phyloP scores from a whole-genome alignment of 2,329 filamentous ascomycete genomes.

The Chaetoscypha palmicola region DNA sequence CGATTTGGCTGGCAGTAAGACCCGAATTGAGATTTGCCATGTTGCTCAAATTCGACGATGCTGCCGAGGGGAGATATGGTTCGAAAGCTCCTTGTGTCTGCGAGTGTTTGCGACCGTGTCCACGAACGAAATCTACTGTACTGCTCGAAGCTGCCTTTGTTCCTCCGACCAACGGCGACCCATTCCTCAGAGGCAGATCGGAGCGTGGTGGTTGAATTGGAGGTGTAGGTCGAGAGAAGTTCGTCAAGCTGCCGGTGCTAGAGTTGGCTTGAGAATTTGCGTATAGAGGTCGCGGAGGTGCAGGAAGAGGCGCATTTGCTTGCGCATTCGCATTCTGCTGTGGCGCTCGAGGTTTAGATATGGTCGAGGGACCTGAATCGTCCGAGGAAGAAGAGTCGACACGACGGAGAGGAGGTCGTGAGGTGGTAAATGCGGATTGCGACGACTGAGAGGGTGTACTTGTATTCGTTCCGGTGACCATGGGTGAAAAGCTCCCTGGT shows the following conservation, averaged over 20 bases:
- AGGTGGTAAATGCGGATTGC: slow-evolving; percentile 12
- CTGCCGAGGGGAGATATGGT: slow-evolving; percentile 57
- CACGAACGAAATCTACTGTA: slow-evolving; percentile 25
- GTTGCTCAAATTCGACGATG: slow-evolving; percentile 31
- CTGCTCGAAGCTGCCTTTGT: slow-evolving; percentile 30
- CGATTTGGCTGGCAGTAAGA: slow-evolving; percentile 66
- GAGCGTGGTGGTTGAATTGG: slow-evolving; percentile 15
- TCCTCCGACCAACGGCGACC: slow-evolving; percentile 39
- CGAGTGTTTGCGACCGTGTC: slow-evolving; percentile 59
- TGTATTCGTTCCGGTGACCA: slow-evolving; percentile 19
- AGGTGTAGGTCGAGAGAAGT: slow-evolving; percentile 50
- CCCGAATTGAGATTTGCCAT: slow-evolving; percentile 32
- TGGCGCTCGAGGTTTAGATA: slow-evolving; percentile 40
- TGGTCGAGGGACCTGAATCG: slow-evolving; percentile 36
- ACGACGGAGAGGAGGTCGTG: slow-evolving; percentile 36
- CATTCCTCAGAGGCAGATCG: slow-evolving; percentile 26
- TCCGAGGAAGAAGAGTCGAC: slow-evolving; percentile 43
- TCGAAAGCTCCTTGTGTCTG: slow-evolving; percentile 73
- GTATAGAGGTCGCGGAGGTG: slow-evolving; percentile 41
- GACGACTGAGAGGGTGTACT: slow-evolving; percentile 15
- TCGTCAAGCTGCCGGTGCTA: slow-evolving; percentile 41
- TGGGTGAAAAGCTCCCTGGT: slow-evolving; percentile 30
- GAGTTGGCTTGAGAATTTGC: slow-evolving; percentile 42
- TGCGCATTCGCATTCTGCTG: slow-evolving; percentile 14
- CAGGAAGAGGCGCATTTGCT: slow-evolving; percentile 26